Evolutionary conservation across 345 rosid genomes (phyloP).

Genomic region (Ailanthus altissimus): DNA sequence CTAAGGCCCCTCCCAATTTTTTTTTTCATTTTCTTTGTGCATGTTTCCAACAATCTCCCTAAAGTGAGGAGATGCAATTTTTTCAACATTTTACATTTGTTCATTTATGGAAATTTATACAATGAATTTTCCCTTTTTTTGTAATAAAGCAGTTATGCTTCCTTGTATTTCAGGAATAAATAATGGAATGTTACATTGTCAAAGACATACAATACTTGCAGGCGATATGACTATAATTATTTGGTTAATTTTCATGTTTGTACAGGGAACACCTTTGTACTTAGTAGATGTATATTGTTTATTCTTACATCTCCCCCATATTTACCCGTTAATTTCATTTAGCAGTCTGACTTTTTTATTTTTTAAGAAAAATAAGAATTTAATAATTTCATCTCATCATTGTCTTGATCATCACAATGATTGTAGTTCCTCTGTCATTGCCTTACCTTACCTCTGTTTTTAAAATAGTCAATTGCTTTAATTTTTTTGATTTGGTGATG

Average conservation of each 20-base stretch:
- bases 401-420: not conserved
- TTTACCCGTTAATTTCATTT: not conserved
- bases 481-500: not conserved
- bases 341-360: too few relatives aligned
- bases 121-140: slow-evolving; percentile 2
- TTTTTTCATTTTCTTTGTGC: not conserved
- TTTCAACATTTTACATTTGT: slow-evolving; percentile 12
- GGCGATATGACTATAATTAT: not conserved
- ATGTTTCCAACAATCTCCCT: slow-evolving; percentile 20
- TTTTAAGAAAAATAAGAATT: not conserved
- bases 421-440: not conserved
- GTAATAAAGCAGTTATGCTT: slow-evolving; percentile 7
- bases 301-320: not conserved
- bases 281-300: not conserved
- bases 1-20: not conserved
- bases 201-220: not conserved
- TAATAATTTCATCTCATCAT: not conserved
- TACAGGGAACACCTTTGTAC: not conserved
- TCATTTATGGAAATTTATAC: slow-evolving; percentile 8
- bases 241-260: not conserved
- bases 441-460: not conserved
- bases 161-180: slow-evolving; percentile 5
- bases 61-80: slow-evolving; percentile 29
- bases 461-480: too few relatives aligned
- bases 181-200: not conserved